These are phyloP conservation scores for Colletotrichum siamense DNA, from an alignment of 2,329 filamentous ascomycete genomes.

Conservation along the genomic window DNA sequence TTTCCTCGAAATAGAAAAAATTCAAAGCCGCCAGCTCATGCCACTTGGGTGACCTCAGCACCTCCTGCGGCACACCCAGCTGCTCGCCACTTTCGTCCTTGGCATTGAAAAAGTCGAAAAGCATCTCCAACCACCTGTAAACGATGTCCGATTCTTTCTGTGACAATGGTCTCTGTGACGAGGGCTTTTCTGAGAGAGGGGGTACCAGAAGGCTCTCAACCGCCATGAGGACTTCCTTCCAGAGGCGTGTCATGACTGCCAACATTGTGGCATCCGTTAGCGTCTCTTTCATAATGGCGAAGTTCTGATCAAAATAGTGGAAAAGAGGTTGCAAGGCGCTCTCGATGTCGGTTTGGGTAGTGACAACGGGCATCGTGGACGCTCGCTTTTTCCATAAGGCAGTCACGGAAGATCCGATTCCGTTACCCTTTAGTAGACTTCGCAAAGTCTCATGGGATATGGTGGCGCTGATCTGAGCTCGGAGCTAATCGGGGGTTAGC, in stretches of 20 bases:
- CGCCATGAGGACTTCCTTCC: slow-evolving; percentile 96
- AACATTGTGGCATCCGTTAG: slow-evolving; percentile 96
- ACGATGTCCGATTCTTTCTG: slow-evolving; percentile 93
- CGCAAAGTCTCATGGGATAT: slow-evolving; percentile 84
- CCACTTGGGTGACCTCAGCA: slow-evolving; percentile 97
- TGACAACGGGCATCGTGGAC: slow-evolving; percentile 55
- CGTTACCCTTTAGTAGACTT: slow-evolving; percentile 72
- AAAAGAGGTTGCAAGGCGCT: slow-evolving; percentile 85
- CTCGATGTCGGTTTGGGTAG: slow-evolving; percentile 77
- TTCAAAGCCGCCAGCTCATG: slow-evolving; percentile 95
- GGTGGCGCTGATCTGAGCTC: slow-evolving; percentile 88
- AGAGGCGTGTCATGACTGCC: slow-evolving; percentile 95
- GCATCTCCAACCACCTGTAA: slow-evolving; percentile 89
- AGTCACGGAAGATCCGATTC: slow-evolving; percentile 75
- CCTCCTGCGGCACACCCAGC: slow-evolving; percentile 86
- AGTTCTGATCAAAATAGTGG: slow-evolving; percentile 97
- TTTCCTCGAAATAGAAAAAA: slow-evolving; percentile 98
- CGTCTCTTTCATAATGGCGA: slow-evolving; percentile 98
- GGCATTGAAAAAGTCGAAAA: slow-evolving; percentile 95
- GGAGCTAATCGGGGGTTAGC: slow-evolving; percentile 63
- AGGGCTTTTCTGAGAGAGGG: slow-evolving; percentile 93
- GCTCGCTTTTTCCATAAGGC: slow-evolving; percentile 69
- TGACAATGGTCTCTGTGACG: slow-evolving; percentile 80
- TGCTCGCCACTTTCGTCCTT: slow-evolving; percentile 84
- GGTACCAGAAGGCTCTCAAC: slow-evolving; percentile 91